phyloP scores from a whole-genome alignment of 2,329 filamentous ascomycete species.

The Penicillium corylophilum region DNA sequence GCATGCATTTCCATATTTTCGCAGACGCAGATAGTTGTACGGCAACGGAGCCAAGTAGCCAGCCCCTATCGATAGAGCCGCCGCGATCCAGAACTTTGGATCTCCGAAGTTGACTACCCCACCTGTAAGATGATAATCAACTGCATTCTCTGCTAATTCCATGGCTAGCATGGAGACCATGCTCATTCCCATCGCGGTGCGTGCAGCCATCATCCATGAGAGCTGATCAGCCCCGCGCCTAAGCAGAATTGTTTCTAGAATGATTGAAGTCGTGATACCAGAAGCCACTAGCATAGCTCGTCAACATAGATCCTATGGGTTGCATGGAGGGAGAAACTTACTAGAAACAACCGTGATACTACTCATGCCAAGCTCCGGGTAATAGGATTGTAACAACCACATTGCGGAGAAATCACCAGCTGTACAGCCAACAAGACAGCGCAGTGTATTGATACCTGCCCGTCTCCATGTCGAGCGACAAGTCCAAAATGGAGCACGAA shows the following conservation, averaged over 20 bases:
- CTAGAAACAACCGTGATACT: conserved; percentile 55
- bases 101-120: conserved; percentile 50
- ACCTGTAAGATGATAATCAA: conserved; percentile 57
- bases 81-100: conserved; percentile 55
- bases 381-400: conserved; percentile 55
- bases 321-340: conserved; percentile 26
- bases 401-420: conserved; percentile 57
- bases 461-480: conserved; percentile 48
- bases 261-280: conserved; percentile 53
- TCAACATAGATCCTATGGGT: background rate
- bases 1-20: conserved; percentile 48
- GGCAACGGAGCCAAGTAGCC: conserved; percentile 50
- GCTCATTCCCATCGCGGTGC: conserved; percentile 59
- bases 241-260: conserved; percentile 55
- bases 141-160: conserved; percentile 55
- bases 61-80: conserved; percentile 30
- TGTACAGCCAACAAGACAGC: conserved; percentile 57
- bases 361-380: conserved; percentile 49
- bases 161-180: conserved; percentile 60
- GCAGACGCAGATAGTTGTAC: conserved; percentile 54
- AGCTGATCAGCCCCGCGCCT: conserved; percentile 50
- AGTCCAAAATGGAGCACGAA: conserved; percentile 35
- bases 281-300: conserved; percentile 46
- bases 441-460: conserved; percentile 55
- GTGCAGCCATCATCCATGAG: conserved; percentile 48